A percentile compares a stretch with the other conserved stretches of the same genome.
Evolutionary conservation across 108 stramenopile species (phyloP).

Genomic region (Cyclotella baltica): DNA sequence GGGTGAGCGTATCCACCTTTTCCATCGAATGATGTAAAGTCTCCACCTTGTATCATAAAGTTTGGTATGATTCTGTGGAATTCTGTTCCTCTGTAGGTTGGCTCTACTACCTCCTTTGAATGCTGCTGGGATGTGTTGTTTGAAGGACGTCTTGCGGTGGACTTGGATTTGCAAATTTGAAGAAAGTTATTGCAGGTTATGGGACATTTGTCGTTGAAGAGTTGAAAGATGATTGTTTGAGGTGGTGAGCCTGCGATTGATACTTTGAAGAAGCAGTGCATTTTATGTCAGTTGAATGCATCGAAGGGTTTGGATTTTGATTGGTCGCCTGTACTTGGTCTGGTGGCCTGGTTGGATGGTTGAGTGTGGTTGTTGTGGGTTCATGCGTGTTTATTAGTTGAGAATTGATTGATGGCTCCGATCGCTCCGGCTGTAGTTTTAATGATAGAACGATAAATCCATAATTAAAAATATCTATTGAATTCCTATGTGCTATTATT

Average conservation of each 20-base stretch:
- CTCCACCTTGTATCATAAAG: slow-evolving; percentile 93
- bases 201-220: slow-evolving; percentile 65
- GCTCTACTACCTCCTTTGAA: slow-evolving; percentile 13
- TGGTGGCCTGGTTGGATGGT: too few species aligned
- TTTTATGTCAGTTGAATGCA: not conserved
- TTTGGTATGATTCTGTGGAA: slow-evolving; percentile 87
- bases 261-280: slow-evolving; percentile 60
- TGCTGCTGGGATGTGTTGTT: slow-evolving; percentile 3
- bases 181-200: slow-evolving; percentile 88
- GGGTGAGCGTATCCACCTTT: slow-evolving; percentile 85
- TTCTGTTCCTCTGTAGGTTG: slow-evolving; percentile 67
- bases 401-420: too few species aligned
- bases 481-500: too few species aligned
- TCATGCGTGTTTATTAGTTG: too few species aligned
- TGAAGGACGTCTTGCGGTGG: slow-evolving; percentile 19
- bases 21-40: slow-evolving; percentile 85
- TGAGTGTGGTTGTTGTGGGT: too few species aligned
- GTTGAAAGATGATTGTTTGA: slow-evolving; percentile 69
- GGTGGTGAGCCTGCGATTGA: slow-evolving; percentile 70
- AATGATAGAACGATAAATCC: too few species aligned
- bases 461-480: too few species aligned
- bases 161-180: slow-evolving; percentile 62
- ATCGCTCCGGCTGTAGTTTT: too few species aligned
- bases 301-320: too few species aligned
- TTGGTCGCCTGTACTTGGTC: too few species aligned